Evolutionary conservation across 2,329 filamentous ascomycete genomes (phyloP).

Genomic region (Penicillium crustosum): DNA sequence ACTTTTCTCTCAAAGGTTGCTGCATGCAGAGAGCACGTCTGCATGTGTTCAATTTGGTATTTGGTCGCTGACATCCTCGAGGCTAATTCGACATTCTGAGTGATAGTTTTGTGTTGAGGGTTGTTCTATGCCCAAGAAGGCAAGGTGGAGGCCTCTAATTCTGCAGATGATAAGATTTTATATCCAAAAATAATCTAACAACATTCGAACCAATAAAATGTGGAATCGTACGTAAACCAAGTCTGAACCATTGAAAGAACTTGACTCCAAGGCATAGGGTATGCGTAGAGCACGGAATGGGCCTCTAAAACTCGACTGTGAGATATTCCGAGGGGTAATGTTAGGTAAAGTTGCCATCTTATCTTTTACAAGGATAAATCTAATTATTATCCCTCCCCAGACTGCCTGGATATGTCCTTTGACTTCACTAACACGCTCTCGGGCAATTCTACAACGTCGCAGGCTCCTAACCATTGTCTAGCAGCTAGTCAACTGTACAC

Average conservation of each 20-base stretch:
- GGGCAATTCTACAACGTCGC: background rate
- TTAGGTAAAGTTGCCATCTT: background rate
- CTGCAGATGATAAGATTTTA: background rate
- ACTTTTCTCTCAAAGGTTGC: background rate
- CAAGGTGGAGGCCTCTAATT: background rate
- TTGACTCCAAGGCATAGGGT: too few species aligned
- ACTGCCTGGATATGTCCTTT: background rate
- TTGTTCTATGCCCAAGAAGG: background rate
- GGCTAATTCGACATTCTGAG: too few species aligned
- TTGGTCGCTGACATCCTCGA: background rate
- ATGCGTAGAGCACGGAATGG: too few species aligned
- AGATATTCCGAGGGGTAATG: background rate
- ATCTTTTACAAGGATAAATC: background rate
- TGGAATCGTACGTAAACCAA: background rate
- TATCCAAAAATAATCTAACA: background rate
- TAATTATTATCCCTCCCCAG: background rate
- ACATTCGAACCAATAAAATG: background rate
- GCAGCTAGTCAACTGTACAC: background rate
- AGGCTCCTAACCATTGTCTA: background rate
- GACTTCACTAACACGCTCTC: background rate
- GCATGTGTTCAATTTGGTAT: background rate
- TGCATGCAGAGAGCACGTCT: background rate
- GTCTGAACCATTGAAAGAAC: background rate
- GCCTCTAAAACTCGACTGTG: too few species aligned
- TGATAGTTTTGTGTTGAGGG: background rate